Percentiles rank a stretch among this genome's conserved stretches.
These are phyloP conservation scores for Russula lepida DNA, from an alignment of 768 basidiomycete species.

Conservation along the genomic window DNA sequence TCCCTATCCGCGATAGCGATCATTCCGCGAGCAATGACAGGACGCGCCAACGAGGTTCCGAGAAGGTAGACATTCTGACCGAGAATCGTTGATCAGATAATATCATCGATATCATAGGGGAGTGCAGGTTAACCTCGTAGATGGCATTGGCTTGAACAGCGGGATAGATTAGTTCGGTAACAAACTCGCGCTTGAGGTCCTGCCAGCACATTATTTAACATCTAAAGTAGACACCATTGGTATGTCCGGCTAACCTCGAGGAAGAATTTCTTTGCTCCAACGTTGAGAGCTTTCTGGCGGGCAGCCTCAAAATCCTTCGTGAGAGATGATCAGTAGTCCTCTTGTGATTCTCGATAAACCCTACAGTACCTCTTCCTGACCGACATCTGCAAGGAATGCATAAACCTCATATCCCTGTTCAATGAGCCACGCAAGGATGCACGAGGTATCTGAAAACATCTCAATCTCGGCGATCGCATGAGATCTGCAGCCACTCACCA, in stretches of 20 bases:
- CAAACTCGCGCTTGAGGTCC: conserved; percentile 93
- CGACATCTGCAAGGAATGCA: conserved; percentile 95
- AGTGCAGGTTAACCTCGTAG: conserved; percentile 62
- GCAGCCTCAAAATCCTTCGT: conserved; percentile 88
- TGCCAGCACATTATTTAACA: conserved; percentile 26
- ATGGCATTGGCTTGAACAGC: conserved; percentile 98
- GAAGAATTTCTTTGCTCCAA: conserved; percentile 96
- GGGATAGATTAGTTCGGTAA: conserved; percentile 94
- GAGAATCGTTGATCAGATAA: not conserved
- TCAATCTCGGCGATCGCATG: not conserved
- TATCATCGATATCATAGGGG: not conserved
- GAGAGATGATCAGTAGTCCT: conserved; percentile 11
- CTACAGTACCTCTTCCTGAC: conserved; percentile 80
- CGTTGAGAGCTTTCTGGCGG: conserved; percentile 75
- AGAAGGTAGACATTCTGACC: conserved; percentile 87
- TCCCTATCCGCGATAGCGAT: conserved; percentile 85
- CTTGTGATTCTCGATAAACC: not conserved
- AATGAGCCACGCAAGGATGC: conserved; percentile 98
- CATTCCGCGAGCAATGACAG: conserved; percentile 99
- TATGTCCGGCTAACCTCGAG: conserved; percentile 46
- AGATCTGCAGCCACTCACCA: conserved; percentile 45
- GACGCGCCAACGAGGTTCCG: conserved; percentile 94
- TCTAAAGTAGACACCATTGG: not conserved
- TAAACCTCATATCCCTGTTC: conserved; percentile 96
- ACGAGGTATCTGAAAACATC: conserved; percentile 74